Percentiles rank a stretch among this genome's conserved stretches.
Evolutionary conservation across 169 alveolate species (phyloP).

Genomic region (Fabrea salina): DNA sequence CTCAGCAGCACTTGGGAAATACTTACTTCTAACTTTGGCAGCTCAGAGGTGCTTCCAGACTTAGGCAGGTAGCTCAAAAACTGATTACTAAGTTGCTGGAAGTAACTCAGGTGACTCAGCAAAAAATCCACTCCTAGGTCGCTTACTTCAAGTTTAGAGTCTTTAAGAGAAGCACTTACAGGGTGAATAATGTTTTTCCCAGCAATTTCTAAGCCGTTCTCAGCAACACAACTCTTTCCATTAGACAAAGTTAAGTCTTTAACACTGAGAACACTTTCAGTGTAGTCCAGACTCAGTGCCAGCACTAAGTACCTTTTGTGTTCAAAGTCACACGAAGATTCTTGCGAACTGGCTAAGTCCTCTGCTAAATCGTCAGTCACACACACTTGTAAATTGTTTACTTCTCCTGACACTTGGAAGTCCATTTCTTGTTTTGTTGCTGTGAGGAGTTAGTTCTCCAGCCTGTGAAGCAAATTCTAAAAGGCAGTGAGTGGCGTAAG

Average conservation of each 20-base stretch:
- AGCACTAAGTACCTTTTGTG: background rate
- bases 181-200: constrained; percentile 1
- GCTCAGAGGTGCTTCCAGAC: background rate
- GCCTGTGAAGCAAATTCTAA: background rate
- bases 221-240: background rate
- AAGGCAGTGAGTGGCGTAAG: background rate
- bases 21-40: background rate
- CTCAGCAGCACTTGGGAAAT: constrained; percentile 6
- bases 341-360: background rate
- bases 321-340: constrained; percentile 10
- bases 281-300: background rate
- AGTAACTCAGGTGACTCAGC: background rate
- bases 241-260: background rate
- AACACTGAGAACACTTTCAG: background rate
- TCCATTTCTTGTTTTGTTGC: background rate
- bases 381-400: background rate
- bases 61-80: background rate
- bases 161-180: background rate
- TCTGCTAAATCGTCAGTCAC: background rate
- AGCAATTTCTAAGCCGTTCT: background rate
- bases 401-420: background rate
- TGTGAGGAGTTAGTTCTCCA: background rate
- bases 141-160: background rate
- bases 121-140: background rate
- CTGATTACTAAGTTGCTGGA: background rate